Evolutionary conservation across 2,329 filamentous ascomycete genomes (phyloP), one percentile per base, ranked within the genome.

Genomic region (Hymenoscyphus linearis): DNA sequence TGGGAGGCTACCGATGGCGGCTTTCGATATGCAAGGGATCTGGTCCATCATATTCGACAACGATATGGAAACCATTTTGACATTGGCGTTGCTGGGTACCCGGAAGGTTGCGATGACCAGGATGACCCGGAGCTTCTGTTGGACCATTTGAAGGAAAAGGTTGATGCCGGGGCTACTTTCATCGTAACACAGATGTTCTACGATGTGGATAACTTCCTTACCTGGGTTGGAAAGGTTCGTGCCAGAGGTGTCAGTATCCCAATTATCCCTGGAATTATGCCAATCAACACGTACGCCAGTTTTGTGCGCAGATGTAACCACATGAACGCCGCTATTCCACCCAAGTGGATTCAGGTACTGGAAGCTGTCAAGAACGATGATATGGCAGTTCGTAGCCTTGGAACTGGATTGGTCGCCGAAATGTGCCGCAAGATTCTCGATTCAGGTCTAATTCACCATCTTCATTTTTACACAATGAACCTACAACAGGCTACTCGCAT

Each of bases 391-490:
- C 85, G 93, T 74, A 90, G 96, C 67, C 85, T 96, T 60, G 95
- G 95, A 58, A 95, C 92, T 76, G 86, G 83, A 14, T 81, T 99
- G 25, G 88, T 99, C 18, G 90, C 92, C 25, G 85, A 96, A 52
- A 87, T 99, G 85, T 99, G 95, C 75, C 86, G 88, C 62, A 91
- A 88, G 76, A 85, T 99, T 63, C 80, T 98, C 60, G 85, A 86
- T 62, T 87, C 86, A 37, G 95, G 93, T 47, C 91, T 66, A n/a
- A 68, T 97, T 67, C 82, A 86, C 65, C 92, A 97, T 73, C 77
- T 99, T 66, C 95, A 99, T 76, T 99, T 99, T 77, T 99, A 99
- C 79, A 99, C 95, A 63, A 99, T 99, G 95, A 99, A 99, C 76
- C 82, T 99, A 22, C 93, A 92, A 12, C 91, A 96, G 75, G 90